Percentiles rank a stretch among this genome's conserved stretches.
phyloP scores from a whole-genome alignment of 2,329 filamentous ascomycete species.

The Ophiostoma populinum region DNA sequence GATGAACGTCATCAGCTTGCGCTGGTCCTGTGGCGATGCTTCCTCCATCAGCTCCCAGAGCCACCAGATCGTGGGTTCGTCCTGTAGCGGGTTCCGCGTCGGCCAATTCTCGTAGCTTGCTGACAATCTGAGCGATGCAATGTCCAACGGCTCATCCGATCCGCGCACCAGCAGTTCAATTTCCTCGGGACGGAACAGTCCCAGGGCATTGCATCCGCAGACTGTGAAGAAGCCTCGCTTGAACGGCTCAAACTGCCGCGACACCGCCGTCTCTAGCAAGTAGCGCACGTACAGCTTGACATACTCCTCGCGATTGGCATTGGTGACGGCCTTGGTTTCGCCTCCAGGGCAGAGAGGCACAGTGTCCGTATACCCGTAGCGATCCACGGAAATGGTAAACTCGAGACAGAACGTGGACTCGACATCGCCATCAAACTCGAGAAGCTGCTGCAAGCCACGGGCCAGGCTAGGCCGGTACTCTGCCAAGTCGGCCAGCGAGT shows the following conservation, averaged over 20 bases:
- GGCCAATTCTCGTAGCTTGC: constrained; percentile 74
- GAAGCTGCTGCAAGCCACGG: constrained; percentile 53
- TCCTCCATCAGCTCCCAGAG: constrained; percentile 73
- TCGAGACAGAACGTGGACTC: constrained; percentile 64
- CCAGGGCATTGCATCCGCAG: constrained; percentile 73
- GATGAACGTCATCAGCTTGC: constrained; percentile 68
- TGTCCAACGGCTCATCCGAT: constrained; percentile 68
- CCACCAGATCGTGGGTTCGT: constrained; percentile 57
- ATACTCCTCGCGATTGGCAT: constrained; percentile 66
- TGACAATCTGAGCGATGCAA: constrained; percentile 56
- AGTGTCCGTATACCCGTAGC: constrained; percentile 50
- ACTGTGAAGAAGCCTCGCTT: constrained; percentile 88
- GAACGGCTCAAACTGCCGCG: constrained; percentile 80
- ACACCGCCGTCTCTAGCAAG: constrained; percentile 59
- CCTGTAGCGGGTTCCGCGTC: constrained; percentile 32
- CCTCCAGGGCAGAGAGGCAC: constrained; percentile 61
- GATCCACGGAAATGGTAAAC: constrained; percentile 62
- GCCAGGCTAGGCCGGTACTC: constrained; percentile 67
- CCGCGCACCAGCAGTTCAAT: constrained; percentile 77
- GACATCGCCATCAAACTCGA: constrained; percentile 75
- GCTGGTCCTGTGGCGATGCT: constrained; percentile 49
- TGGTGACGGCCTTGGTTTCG: constrained; percentile 62
- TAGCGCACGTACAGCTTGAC: constrained; percentile 73
- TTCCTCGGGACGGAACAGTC: constrained; percentile 76
- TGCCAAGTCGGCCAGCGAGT: constrained; percentile 65